Evolutionary conservation across 805 yeast species (phyloP).

Genomic region (Candida dajiaensis): DNA sequence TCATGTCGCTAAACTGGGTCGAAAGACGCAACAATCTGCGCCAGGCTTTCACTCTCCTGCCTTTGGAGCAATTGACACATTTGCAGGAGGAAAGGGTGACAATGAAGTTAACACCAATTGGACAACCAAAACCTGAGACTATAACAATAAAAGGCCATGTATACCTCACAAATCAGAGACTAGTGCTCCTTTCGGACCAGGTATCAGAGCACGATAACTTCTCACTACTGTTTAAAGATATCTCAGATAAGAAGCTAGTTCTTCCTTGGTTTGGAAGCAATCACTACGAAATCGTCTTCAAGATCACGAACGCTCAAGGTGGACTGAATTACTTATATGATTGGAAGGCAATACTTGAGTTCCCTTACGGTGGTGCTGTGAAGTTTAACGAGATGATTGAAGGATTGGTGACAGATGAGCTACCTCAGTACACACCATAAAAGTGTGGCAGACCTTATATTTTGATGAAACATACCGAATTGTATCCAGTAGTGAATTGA

Average conservation of each 20-base stretch:
- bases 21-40: conserved; percentile 9
- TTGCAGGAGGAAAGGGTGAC: conserved; percentile 12
- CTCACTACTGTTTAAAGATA: conserved; percentile 29
- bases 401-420: conserved; percentile 32
- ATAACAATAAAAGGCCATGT: conserved; percentile 28
- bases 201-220: conserved; percentile 26
- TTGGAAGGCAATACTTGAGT: conserved; percentile 33
- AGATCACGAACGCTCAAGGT: conserved; percentile 26
- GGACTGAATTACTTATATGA: conserved; percentile 31
- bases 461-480: no score
- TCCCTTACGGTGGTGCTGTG: conserved; percentile 44
- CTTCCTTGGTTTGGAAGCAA: conserved; percentile 53
- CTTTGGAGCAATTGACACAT: conserved; percentile 17
- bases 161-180: conserved; percentile 36
- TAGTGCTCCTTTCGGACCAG: conserved; percentile 29
- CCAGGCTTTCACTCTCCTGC: conserved; percentile 23
- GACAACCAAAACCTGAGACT: conserved; percentile 20
- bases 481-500: no score
- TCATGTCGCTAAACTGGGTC: conserved; percentile 29
- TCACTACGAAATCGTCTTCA: conserved; percentile 39
- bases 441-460: neutral
- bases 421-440: conserved; percentile 33
- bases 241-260: conserved; percentile 31
- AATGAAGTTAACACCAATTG: conserved; percentile 14
- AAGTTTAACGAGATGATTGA: conserved; percentile 33